These are phyloP conservation scores for Citeromyces hawaiiensis DNA, from an alignment of 1,139 yeast species.

Conservation along the genomic window DNA sequence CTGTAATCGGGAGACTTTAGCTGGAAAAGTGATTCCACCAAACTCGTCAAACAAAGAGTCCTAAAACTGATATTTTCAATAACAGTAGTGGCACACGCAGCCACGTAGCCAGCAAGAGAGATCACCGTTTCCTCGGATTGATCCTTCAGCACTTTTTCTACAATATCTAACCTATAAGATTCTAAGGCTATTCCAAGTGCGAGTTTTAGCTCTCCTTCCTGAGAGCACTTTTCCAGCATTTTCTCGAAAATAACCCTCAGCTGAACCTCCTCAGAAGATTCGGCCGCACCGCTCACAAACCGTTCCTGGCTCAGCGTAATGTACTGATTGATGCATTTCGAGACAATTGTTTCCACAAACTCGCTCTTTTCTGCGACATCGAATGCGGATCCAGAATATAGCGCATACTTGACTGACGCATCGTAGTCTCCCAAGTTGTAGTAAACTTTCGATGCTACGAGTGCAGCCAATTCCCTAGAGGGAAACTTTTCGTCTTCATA, in stretches of 20 bases:
- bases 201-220: constrained; percentile 56
- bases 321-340: constrained; percentile 82
- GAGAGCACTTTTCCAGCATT: constrained; percentile 75
- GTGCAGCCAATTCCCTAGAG: constrained; percentile 71
- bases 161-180: constrained; percentile 74
- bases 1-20: constrained; percentile 65
- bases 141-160: constrained; percentile 43
- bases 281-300: constrained; percentile 23
- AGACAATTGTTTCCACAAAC: constrained; percentile 85
- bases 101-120: constrained; percentile 48
- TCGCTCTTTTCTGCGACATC: constrained; percentile 66
- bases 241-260: constrained; percentile 63
- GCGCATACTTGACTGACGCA: constrained; percentile 77
- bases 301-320: constrained; percentile 47
- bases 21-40: constrained; percentile 46
- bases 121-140: constrained; percentile 40
- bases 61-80: constrained; percentile 51
- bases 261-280: constrained; percentile 39
- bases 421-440: constrained; percentile 93
- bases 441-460: constrained; percentile 87
- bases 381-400: constrained; percentile 73
- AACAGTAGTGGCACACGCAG: constrained; percentile 60
- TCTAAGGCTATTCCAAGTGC: constrained; percentile 91
- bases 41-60: constrained; percentile 42
- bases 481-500: constrained; percentile 76